These are phyloP conservation scores for Neckera pumila DNA, from an alignment of 225 moss, liverwort and hornwort species.

Conservation along the genomic window DNA sequence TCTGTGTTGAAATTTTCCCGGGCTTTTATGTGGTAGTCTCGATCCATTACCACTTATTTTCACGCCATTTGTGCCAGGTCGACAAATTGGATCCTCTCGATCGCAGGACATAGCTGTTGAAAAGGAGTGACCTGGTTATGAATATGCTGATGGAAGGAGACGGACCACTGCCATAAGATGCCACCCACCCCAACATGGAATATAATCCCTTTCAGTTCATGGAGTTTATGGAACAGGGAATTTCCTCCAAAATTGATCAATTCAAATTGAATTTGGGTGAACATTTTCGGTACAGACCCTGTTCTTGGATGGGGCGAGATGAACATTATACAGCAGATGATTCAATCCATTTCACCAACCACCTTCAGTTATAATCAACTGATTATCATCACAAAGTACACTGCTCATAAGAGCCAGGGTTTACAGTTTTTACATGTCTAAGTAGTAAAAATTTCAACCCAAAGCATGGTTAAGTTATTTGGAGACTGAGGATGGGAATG, in stretches of 20 bases:
- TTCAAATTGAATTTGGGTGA: background rate
- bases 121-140: background rate
- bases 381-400: constrained; percentile 17
- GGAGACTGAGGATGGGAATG: background rate
- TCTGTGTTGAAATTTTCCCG: constrained; percentile 8
- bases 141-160: background rate
- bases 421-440: background rate
- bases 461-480: background rate
- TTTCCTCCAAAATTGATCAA: background rate
- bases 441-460: too few species aligned
- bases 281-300: too few species aligned
- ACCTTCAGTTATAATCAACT: constrained; percentile 17
- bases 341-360: constrained; percentile 17
- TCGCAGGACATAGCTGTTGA: constrained; percentile 2
- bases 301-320: background rate
- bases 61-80: background rate
- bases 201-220: too few species aligned
- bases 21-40: background rate
- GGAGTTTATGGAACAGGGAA: too few species aligned
- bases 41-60: background rate
- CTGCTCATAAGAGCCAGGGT: background rate
- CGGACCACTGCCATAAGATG: background rate
- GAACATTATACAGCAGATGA: background rate
- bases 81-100: background rate
- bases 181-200: background rate